Base-by-base conservation (phyloP, 108 stramenopile genomes). In the Nitzschia palea region DNA sequence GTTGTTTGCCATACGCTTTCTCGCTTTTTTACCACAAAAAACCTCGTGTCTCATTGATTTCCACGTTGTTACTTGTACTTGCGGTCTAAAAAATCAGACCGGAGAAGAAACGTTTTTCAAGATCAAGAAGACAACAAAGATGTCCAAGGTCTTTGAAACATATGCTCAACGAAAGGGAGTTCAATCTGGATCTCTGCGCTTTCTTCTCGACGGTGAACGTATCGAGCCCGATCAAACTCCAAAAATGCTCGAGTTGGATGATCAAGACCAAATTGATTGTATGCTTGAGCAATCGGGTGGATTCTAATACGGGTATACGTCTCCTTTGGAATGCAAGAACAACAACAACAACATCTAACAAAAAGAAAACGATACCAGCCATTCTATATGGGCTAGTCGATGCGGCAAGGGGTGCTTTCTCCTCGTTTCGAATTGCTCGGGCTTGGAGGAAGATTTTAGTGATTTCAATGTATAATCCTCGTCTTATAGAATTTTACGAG, bases 61-160 rank as follows among this genome's bases (percentile, higher is more conserved):
- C 15, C 25, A 40, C 15, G 25, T 10, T 15, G 10, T 20, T 59
- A 3, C 18, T 6, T 15, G 17, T 25, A 44, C 43, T 61, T 14
- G 20, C 1, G 10, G 2, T 61, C 3, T 8, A 22, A 29, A 4
- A 26, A 31, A 27, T 14, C 40, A 92, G 94, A 95, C 85, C 32
- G 95, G 97, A 44, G 94, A 96, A 65, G 93, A 95, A 72, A 97
- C 94, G 0, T 93, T 86, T 64, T 98, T 97, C 87, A 98, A 97
- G 80, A 94, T 98, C 81, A 98, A 98, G 73, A 95, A 86, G 76
- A 87, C 87, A 0, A 97, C 97, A 56, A 96, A 95, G 78, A 96
- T 98, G 95, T 70, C 69, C 35, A 98, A 97, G 73, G 95, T 98
- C 12, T 94, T 97, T 67, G 76, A 86, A 35, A 87, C 92, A 0